phyloP scores from a whole-genome alignment of 805 yeast species.

The Metschnikowia colocasiae region DNA sequence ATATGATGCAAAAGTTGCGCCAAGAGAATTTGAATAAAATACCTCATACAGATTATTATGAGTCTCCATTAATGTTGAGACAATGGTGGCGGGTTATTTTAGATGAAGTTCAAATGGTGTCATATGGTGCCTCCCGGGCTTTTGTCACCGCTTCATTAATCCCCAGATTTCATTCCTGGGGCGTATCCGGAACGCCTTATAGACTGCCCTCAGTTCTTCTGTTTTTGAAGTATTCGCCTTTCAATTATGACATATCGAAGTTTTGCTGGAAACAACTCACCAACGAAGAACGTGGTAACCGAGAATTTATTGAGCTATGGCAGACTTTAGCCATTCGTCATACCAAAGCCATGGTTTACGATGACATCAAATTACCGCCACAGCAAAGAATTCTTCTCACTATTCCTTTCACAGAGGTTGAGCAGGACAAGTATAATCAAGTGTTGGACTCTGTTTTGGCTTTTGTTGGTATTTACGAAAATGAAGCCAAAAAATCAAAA shows the following conservation, averaged over 20 bases:
- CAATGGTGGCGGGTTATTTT: conserved; percentile 88
- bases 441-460: conserved; percentile 55
- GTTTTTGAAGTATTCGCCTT: conserved; percentile 68
- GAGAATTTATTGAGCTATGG: conserved; percentile 47
- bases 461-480: conserved; percentile 52
- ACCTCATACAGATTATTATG: conserved; percentile 35
- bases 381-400: conserved; percentile 69
- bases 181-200: conserved; percentile 94
- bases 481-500: conserved; percentile 46
- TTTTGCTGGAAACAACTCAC: conserved; percentile 38
- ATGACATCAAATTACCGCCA: conserved; percentile 73
- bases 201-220: conserved; percentile 65
- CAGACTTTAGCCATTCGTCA: conserved; percentile 63
- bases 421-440: conserved; percentile 76
- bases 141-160: conserved; percentile 76
- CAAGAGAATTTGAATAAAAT: conserved; percentile 9
- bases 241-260: conserved; percentile 42
- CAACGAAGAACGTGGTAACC: conserved; percentile 10
- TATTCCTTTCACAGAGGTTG: conserved; percentile 76
- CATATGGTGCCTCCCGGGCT: conserved; percentile 66
- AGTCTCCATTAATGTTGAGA: conserved; percentile 76
- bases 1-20: conserved; percentile 12
- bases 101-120: conserved; percentile 95
- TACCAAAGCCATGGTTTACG: conserved; percentile 76
- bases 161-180: conserved; percentile 92